Evolutionary conservation across 768 basidiomycete species (phyloP).

Genomic region (Clitopilus hobsonii): DNA sequence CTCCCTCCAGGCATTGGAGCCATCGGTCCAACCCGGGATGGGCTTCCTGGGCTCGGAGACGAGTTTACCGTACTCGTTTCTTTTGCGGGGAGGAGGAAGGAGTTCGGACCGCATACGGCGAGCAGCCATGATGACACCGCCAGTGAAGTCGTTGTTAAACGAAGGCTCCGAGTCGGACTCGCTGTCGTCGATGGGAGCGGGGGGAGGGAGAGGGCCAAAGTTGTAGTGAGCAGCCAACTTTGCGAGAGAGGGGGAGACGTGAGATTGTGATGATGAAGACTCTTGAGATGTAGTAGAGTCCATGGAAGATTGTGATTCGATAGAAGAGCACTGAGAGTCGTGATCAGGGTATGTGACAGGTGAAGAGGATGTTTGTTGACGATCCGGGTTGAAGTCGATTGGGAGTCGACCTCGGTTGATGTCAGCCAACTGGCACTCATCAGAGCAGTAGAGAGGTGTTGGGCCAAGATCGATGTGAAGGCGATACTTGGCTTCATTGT

Average conservation of each 20-base stretch:
- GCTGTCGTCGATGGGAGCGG: conserved; percentile 35
- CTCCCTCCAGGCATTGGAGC: conserved; percentile 63
- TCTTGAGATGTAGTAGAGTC: conserved; percentile 19
- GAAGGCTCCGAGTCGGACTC: conserved; percentile 14
- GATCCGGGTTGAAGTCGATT: conserved; percentile 44
- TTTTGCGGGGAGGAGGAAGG: conserved; percentile 37
- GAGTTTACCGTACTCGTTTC: conserved; percentile 26
- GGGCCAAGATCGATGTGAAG: conserved; percentile 77
- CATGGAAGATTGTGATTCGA: conserved; percentile 23
- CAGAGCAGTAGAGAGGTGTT: conserved; percentile 82
- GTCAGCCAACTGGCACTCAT: conserved; percentile 65
- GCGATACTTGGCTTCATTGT: conserved; percentile 44
- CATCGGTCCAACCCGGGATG: conserved; percentile 69
- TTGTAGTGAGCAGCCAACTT: conserved; percentile 31
- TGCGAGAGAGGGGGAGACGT: conserved; percentile 22
- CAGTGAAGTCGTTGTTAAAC: conserved; percentile 37
- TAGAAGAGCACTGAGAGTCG: conserved; percentile 39
- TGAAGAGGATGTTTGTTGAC: conserved; percentile 32
- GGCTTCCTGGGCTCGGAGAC: conserved; percentile 31
- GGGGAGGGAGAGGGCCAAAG: conserved; percentile 52
- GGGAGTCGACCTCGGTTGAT: conserved; percentile 38
- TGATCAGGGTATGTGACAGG: conserved; percentile 21
- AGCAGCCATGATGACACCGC: conserved; percentile 69
- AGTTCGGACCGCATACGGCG: conserved; percentile 44
- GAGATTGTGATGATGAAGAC: conserved; percentile 23